Evolutionary conservation across 2,329 filamentous ascomycete genomes (phyloP).

Genomic region (Botryotinia convoluta): DNA sequence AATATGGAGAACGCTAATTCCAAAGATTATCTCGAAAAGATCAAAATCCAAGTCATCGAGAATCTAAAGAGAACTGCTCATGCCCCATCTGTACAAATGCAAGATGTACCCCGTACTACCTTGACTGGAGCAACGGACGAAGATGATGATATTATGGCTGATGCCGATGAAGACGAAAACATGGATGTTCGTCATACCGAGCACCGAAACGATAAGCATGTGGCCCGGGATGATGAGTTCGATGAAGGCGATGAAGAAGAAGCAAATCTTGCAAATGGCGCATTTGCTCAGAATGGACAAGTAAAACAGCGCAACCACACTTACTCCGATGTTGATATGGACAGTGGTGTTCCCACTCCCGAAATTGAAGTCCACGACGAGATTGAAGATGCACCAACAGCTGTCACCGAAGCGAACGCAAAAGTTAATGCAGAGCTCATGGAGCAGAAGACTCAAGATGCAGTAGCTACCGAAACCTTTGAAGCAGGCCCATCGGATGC

Average conservation of each 20-base stretch:
- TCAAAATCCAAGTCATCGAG: slow-evolving; percentile 78
- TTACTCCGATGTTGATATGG: slow-evolving; percentile 49
- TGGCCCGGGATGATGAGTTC: slow-evolving; percentile 75
- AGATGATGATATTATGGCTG: slow-evolving; percentile 63
- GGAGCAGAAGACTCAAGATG: slow-evolving; percentile 36
- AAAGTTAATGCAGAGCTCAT: slow-evolving; percentile 36
- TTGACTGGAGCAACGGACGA: slow-evolving; percentile 63
- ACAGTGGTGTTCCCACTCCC: slow-evolving; percentile 49
- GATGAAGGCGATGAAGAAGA: slow-evolving; percentile 91
- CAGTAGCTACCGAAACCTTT: slow-evolving; percentile 16
- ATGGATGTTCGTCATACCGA: slow-evolving; percentile 80
- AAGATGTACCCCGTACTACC: slow-evolving; percentile 65
- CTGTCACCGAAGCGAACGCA: slow-evolving; percentile 35
- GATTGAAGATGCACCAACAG: slow-evolving; percentile 32
- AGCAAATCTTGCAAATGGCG: slow-evolving; percentile 68
- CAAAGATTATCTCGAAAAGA: slow-evolving; percentile 74
- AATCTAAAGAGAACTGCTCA: slow-evolving; percentile 84
- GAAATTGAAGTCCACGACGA: slow-evolving; percentile 31
- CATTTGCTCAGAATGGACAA: slow-evolving; percentile 48
- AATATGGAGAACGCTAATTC: slow-evolving; percentile 93
- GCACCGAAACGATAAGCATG: slow-evolving; percentile 75
- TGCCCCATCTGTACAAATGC: slow-evolving; percentile 88
- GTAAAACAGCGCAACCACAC: slow-evolving; percentile 57
- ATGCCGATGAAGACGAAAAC: slow-evolving; percentile 80
- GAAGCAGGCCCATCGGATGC: slow-evolving; percentile 36